Evolutionary conservation across 2,329 filamentous ascomycete species (phyloP), one percentile per base, ranked within the genome.

Genomic region (Aspergillus udagawae): DNA sequence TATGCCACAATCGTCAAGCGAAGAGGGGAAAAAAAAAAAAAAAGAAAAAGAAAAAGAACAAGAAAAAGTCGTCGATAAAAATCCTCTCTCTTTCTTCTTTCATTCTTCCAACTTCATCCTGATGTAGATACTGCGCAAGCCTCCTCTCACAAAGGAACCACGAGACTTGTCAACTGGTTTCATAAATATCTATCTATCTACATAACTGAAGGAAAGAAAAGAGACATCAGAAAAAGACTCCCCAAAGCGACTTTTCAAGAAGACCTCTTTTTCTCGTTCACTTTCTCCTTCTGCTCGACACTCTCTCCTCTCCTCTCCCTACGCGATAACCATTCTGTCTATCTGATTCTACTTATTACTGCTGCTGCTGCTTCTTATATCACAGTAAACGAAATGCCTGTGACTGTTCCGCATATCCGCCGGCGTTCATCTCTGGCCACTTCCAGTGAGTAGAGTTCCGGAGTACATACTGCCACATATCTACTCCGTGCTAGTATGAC

Each of bases 381-480:
- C 8, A 12, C 47, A 29, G 28, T 12, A 38, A 38, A 42, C 42
- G 53, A 38, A 59, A 63, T 75, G 73, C 67, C 70, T 20, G 57
- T 60, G 52, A 50, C 54, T 55, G 66, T 73, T 54, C 65, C 69
- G 61, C 69, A 71, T 63, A 70, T 73, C 65, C 73, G 69, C 62
- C 73, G 70, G 48, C 64, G 72, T 58, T 75, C 73, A 48, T 73
- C 71, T 45, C 54, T 67, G 35, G 35, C 59, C 48, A 62, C 70
- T 56, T 63, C 67, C 55, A 75, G 74, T 76, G 60, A 71, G 73
- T 69, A 38, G 32, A 38, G 32, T 35, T 38, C 44, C 44, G 17
- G 9, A 44, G 41, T 21, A 23, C 44, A 23, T 47, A 29, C 28
- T 29, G 28, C 9, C 28, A 12, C 4, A 12, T 45, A 6, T 14